phyloP scores from a whole-genome alignment of 345 rosid species.

The Nasturtium officinale region DNA sequence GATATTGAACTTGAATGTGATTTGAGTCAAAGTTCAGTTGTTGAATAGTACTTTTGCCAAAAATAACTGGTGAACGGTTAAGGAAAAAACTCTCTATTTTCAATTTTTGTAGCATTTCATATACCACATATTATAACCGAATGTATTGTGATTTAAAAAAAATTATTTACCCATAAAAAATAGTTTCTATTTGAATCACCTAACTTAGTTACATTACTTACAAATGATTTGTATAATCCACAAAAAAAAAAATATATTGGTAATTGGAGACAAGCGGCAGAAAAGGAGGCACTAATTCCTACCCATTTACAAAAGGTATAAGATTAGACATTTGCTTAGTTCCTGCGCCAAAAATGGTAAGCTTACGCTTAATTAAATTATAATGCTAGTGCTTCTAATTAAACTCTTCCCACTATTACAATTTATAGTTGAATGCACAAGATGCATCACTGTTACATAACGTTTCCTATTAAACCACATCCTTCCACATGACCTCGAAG shows the following conservation, averaged over 20 bases:
- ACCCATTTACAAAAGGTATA: neutral
- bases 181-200: neutral
- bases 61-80: neutral
- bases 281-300: constrained; percentile 20
- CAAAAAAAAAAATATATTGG: no score
- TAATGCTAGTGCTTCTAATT: neutral
- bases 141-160: no score
- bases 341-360: neutral
- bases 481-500: neutral
- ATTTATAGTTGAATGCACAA: neutral
- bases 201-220: no score
- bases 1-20: neutral
- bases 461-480: neutral
- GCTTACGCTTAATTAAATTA: neutral
- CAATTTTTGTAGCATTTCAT: neutral
- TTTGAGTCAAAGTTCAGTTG: neutral
- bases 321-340: neutral
- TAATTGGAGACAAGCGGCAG: constrained; percentile 29
- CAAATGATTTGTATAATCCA: neutral
- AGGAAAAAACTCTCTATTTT: no score
- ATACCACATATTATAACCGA: neutral
- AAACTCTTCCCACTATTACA: neutral
- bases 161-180: no score
- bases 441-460: neutral
- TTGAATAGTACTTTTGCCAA: neutral